A percentile compares a stretch with the other conserved stretches of the same genome.
phyloP scores from a whole-genome alignment of 2,329 filamentous ascomycete genomes.

The Lasiodiplodia hormozganensis region DNA sequence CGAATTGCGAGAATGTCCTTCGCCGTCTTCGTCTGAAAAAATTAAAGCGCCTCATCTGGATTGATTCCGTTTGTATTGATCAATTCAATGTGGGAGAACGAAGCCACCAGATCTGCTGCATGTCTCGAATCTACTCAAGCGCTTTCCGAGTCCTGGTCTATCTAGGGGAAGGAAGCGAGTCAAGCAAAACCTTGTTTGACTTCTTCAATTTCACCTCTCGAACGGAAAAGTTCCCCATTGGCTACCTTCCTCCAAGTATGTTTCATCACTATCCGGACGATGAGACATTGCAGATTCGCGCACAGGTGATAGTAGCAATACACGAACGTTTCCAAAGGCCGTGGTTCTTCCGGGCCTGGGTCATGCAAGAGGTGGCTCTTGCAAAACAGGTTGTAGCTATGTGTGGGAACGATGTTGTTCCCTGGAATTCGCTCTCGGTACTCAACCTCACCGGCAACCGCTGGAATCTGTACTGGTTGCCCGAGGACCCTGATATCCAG shows the following conservation, averaged over 20 bases:
- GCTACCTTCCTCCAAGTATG: neutral
- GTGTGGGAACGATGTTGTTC: neutral
- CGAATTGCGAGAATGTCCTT: neutral
- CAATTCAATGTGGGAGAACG: neutral
- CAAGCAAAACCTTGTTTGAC: neutral
- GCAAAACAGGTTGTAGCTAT: neutral
- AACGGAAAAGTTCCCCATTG: neutral
- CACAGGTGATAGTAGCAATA: neutral
- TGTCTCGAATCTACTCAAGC: neutral
- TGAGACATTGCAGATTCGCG: neutral
- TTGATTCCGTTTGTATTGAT: slow-evolving; percentile 10
- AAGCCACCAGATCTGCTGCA: neutral
- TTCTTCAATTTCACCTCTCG: neutral
- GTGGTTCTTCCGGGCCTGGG: neutral
- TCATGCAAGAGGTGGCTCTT: neutral
- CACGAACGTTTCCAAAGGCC: neutral
- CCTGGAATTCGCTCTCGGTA: neutral
- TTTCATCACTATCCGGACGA: neutral
- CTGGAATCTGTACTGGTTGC: too few species aligned
- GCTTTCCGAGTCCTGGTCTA: neutral
- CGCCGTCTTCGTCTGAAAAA: neutral
- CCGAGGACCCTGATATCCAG: too few species aligned
- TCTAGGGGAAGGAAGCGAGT: neutral
- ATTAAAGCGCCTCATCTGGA: neutral
- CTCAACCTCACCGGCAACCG: neutral